A percentile compares a stretch with the other conserved stretches of the same genome.
Conservation (phyloP, 2,329 filamentous ascomycete species). For the Orbilia quercus region DNA sequence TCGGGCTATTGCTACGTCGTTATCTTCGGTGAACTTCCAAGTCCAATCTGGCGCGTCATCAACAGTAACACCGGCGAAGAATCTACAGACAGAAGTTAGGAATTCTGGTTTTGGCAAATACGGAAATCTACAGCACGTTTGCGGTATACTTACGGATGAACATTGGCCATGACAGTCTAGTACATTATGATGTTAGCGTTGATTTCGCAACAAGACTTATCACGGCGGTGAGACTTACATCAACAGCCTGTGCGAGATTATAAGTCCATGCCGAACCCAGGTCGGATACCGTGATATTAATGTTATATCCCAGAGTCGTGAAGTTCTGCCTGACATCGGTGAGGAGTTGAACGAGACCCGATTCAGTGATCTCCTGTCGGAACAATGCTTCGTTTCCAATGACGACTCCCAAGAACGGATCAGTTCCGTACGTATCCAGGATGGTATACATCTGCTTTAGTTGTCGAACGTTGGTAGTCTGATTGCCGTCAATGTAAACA, state of each 20-base stretch:
- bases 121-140: neutral
- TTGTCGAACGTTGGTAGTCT: slow-evolving; percentile 84
- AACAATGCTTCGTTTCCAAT: slow-evolving; percentile 75
- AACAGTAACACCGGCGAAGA: slow-evolving; percentile 83
- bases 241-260: slow-evolving; percentile 75
- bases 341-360: slow-evolving; percentile 74
- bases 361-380: slow-evolving; percentile 76
- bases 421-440: slow-evolving; percentile 72
- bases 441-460: slow-evolving; percentile 85
- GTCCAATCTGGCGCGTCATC: slow-evolving; percentile 81
- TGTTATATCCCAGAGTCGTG: slow-evolving; percentile 71
- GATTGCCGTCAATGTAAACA: slow-evolving; percentile 88
- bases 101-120: neutral
- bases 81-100: slow-evolving; percentile 63
- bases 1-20: slow-evolving; percentile 75
- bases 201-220: neutral
- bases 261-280: slow-evolving; percentile 87
- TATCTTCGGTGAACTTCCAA: slow-evolving; percentile 78
- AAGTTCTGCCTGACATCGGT: slow-evolving; percentile 77
- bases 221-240: slow-evolving; percentile 68
- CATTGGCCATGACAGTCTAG: slow-evolving; percentile 83
- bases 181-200: slow-evolving; percentile 14
- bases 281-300: slow-evolving; percentile 88
- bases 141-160: slow-evolving; percentile 73
- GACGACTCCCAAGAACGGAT: slow-evolving; percentile 84